Conservation (phyloP, 441 rosid genomes). For the Syzygium syzygioides region DNA sequence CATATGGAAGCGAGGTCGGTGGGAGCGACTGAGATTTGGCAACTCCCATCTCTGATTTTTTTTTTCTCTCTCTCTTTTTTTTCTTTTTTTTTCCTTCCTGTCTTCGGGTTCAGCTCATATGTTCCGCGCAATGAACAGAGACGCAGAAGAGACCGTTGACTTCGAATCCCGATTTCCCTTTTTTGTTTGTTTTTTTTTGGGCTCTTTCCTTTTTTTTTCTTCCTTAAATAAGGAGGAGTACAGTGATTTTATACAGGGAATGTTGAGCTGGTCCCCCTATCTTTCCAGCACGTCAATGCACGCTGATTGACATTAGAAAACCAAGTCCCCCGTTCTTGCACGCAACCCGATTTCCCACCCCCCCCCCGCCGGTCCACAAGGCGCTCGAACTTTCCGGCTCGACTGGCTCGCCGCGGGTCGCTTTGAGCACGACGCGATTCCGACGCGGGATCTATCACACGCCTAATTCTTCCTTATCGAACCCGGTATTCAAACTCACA, state of each 20-base stretch:
- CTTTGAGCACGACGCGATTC: no score
- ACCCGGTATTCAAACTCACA: no score
- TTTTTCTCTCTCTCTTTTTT: background rate
- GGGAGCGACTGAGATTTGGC: background rate
- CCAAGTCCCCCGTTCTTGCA: background rate
- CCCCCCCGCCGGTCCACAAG: background rate
- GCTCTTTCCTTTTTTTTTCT: background rate
- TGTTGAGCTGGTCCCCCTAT: background rate
- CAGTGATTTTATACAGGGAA: background rate
- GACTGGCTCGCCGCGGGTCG: background rate
- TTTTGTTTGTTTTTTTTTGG: background rate
- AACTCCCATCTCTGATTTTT: background rate
- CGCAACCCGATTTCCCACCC: background rate
- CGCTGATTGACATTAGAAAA: background rate
- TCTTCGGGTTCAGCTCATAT: background rate
- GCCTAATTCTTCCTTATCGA: no score
- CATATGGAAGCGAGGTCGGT: background rate
- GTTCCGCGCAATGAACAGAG: background rate
- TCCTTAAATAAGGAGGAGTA: background rate
- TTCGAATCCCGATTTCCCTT: background rate
- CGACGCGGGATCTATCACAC: no score
- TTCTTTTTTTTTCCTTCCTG: no score
- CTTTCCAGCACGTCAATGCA: background rate
- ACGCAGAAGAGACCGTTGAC: background rate
- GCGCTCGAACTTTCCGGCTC: background rate